Evolutionary conservation across 2,329 filamentous ascomycete genomes (phyloP).

Genomic region (Thelonectria olida): DNA sequence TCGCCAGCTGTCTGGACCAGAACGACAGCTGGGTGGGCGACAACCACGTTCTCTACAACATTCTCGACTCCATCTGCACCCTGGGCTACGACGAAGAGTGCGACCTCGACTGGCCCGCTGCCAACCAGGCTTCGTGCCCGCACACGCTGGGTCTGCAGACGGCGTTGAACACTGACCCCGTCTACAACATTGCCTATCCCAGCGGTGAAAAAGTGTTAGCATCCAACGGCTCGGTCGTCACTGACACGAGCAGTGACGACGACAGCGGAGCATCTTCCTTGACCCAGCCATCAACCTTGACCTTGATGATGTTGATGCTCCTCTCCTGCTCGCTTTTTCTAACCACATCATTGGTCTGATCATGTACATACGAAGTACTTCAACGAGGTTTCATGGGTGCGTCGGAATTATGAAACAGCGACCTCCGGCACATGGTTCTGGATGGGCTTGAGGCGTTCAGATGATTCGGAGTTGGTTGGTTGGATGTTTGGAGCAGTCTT

Average conservation of each 20-base stretch:
- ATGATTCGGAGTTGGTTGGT: slow-evolving; percentile 2
- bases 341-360: slow-evolving; percentile 14
- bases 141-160: slow-evolving; percentile 52
- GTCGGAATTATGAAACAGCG: neutral
- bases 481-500: slow-evolving; percentile 27
- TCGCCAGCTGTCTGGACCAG: slow-evolving; percentile 55
- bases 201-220: slow-evolving; percentile 54
- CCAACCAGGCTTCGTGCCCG: slow-evolving; percentile 56
- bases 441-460: neutral
- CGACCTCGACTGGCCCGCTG: slow-evolving; percentile 51
- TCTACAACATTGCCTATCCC: slow-evolving; percentile 59
- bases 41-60: slow-evolving; percentile 61
- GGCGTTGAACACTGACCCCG: slow-evolving; percentile 48
- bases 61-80: slow-evolving; percentile 58
- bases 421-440: neutral
- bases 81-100: slow-evolving; percentile 58
- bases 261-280: slow-evolving; percentile 8
- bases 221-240: slow-evolving; percentile 23
- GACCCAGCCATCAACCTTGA: slow-evolving; percentile 9
- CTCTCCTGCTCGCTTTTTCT: slow-evolving; percentile 18
- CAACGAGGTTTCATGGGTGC: neutral
- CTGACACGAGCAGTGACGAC: slow-evolving; percentile 4
- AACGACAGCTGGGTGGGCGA: slow-evolving; percentile 56
- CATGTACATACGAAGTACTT: neutral
- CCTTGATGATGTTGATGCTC: slow-evolving; percentile 26